A percentile compares a stretch with the other conserved stretches of the same genome.
These are phyloP conservation scores for Rhynchosporium graminicola DNA, from an alignment of 2,329 filamentous ascomycete genomes.

Conservation along the genomic window DNA sequence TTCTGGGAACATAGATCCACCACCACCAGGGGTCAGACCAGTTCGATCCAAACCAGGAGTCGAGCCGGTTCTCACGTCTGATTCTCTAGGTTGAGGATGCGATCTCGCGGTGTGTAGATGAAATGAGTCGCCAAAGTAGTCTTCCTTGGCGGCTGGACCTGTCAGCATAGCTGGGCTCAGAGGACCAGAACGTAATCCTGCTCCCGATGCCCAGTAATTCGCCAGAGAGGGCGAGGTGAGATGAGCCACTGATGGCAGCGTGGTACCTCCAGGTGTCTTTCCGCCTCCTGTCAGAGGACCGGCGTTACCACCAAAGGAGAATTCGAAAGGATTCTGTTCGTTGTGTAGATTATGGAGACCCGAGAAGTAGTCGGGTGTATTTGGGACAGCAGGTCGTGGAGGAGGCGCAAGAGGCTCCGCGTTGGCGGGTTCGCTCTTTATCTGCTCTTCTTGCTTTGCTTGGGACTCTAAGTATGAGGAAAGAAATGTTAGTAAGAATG, in stretches of 20 bases:
- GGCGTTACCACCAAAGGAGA: slow-evolving; percentile 72
- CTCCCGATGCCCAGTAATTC: slow-evolving; percentile 67
- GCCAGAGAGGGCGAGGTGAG: slow-evolving; percentile 83
- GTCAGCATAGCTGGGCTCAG: slow-evolving; percentile 97
- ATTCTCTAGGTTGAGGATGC: slow-evolving; percentile 96
- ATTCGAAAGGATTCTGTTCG: slow-evolving; percentile 96
- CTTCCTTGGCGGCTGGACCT: slow-evolving; percentile 66
- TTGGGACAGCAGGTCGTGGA: slow-evolving; percentile 62
- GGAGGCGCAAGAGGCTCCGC: slow-evolving; percentile 70
- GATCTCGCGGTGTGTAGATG: slow-evolving; percentile 67
- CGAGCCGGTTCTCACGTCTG: slow-evolving; percentile 83
- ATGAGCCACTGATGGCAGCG: slow-evolving; percentile 85
- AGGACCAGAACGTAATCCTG: slow-evolving; percentile 81
- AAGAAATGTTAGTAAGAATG: slow-evolving; percentile 8
- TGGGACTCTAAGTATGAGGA: slow-evolving; percentile 38
- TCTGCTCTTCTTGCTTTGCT: slow-evolving; percentile 44
- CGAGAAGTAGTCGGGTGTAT: slow-evolving; percentile 70
- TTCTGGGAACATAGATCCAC: slow-evolving; percentile 95
- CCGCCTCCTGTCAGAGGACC: slow-evolving; percentile 44
- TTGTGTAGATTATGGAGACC: slow-evolving; percentile 62
- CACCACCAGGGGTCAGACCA: slow-evolving; percentile 89
- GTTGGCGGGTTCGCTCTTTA: slow-evolving; percentile 56
- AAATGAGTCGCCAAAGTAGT: slow-evolving; percentile 85
- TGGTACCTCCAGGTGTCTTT: slow-evolving; percentile 80
- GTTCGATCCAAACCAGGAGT: slow-evolving; percentile 81